These are phyloP conservation scores for Funneliformis caledonium DNA, from an alignment of 371 early-diverging fungal species.

Conservation along the genomic window DNA sequence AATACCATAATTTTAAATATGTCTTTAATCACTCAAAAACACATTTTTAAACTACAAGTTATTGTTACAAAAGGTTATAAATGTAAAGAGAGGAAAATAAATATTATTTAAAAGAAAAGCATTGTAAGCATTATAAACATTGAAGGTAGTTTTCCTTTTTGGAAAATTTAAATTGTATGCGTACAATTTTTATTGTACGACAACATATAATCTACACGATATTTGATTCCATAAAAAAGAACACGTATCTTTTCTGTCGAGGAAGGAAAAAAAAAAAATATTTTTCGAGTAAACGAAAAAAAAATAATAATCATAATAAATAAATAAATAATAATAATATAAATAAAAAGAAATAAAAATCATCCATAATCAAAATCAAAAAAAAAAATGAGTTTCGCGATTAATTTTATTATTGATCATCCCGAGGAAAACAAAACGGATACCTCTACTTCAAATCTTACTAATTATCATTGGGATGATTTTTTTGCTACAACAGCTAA, in stretches of 20 bases:
- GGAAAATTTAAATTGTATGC: not conserved
- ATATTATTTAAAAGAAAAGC: too few relatives aligned
- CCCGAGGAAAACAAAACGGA: not conserved
- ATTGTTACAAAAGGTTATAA: too few relatives aligned
- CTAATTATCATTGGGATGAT: constrained; percentile 2
- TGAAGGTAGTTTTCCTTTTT: too few relatives aligned
- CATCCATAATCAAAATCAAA: not conserved
- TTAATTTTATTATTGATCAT: constrained; percentile 22
- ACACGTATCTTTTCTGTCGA: not conserved
- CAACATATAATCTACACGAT: not conserved
- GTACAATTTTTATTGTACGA: not conserved
- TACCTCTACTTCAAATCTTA: not conserved
- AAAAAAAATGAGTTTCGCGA: constrained; percentile 11
- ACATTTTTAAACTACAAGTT: too few relatives aligned
- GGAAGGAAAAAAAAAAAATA: too few relatives aligned
- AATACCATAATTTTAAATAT: not conserved
- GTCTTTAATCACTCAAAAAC: not conserved
- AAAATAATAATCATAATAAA: too few relatives aligned
- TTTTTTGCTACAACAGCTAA: not conserved
- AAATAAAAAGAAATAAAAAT: too few relatives aligned
- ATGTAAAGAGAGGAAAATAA: too few relatives aligned
- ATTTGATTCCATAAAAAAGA: not conserved
- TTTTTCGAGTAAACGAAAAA: too few relatives aligned
- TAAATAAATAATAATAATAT: too few relatives aligned
- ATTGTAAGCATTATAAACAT: too few relatives aligned